A percentile compares a stretch with the other conserved stretches of the same genome.
These are phyloP conservation scores for Trichosporon asahii DNA, from an alignment of 1,284 basidiomycete species.

Conservation along the genomic window DNA sequence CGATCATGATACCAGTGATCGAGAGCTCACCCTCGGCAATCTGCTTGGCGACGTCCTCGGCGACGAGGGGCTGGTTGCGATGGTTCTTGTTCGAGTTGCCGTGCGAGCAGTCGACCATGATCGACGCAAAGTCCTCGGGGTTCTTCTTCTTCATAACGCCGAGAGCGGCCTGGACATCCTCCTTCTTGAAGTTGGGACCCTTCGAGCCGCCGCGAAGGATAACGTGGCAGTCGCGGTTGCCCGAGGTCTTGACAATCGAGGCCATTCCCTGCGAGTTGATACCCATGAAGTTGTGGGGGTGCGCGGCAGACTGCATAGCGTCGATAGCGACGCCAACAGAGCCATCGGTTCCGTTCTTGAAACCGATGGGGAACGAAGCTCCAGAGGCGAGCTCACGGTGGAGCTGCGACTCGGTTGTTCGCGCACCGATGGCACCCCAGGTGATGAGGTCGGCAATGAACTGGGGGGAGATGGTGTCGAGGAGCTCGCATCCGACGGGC, in stretches of 20 bases:
- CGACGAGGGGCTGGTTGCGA: constrained; percentile 88
- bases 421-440: constrained; percentile 96
- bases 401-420: constrained; percentile 94
- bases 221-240: constrained; percentile 87
- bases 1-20: constrained; percentile 88
- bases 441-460: constrained; percentile 94
- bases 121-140: constrained; percentile 46
- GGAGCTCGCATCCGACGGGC: constrained; percentile 82
- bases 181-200: constrained; percentile 69
- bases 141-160: constrained; percentile 60
- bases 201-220: constrained; percentile 85
- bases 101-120: constrained; percentile 55
- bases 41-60: constrained; percentile 77
- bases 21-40: constrained; percentile 67
- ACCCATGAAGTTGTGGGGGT: constrained; percentile 96
- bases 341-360: constrained; percentile 99
- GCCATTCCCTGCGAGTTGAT: constrained; percentile 92
- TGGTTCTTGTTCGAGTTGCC: constrained; percentile 92
- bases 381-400: constrained; percentile 63
- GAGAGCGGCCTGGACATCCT: constrained; percentile 70
- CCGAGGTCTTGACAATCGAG: constrained; percentile 90
- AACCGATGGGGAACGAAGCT: constrained; percentile 59
- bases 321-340: constrained; percentile 79
- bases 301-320: constrained; percentile 87
- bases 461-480: constrained; percentile 66